Conservation (phyloP, 768 basidiomycete species). For the Hirschioporus abietinus region DNA sequence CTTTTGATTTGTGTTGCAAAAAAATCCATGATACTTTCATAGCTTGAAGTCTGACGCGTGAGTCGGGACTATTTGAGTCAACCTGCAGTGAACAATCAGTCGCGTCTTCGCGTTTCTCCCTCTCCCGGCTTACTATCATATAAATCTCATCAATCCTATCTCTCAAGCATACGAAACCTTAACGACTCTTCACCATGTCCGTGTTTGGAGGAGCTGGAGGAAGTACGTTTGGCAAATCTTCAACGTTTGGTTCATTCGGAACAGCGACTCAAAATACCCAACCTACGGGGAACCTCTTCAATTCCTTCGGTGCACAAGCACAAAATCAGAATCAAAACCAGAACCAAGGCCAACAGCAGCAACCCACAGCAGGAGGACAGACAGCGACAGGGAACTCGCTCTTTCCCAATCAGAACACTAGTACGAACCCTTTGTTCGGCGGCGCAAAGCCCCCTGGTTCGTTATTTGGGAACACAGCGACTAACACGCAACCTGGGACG, state of each 20-base stretch:
- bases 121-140: too few species aligned
- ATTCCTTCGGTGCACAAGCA: not conserved
- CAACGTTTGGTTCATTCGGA: slow-evolving; percentile 1
- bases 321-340: not conserved
- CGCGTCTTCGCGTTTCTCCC: too few species aligned
- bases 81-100: too few species aligned
- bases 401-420: not conserved
- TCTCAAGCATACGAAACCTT: not conserved
- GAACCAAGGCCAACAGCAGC: slow-evolving; percentile 4
- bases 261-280: not conserved
- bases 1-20: too few species aligned
- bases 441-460: not conserved
- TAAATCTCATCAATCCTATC: not conserved
- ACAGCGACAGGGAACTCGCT: not conserved
- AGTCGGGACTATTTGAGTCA: too few species aligned
- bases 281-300: slow-evolving; percentile 16
- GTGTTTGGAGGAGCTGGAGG: too few species aligned
- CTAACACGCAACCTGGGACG: not conserved
- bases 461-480: not conserved
- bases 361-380: not conserved
- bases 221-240: not conserved
- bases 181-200: not conserved
- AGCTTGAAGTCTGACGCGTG: too few species aligned
- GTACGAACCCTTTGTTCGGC: not conserved
- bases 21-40: too few species aligned